Evolutionary conservation across 192 early-diverging fungal species (phyloP).

Genomic region (Haplosporangium gracile): DNA sequence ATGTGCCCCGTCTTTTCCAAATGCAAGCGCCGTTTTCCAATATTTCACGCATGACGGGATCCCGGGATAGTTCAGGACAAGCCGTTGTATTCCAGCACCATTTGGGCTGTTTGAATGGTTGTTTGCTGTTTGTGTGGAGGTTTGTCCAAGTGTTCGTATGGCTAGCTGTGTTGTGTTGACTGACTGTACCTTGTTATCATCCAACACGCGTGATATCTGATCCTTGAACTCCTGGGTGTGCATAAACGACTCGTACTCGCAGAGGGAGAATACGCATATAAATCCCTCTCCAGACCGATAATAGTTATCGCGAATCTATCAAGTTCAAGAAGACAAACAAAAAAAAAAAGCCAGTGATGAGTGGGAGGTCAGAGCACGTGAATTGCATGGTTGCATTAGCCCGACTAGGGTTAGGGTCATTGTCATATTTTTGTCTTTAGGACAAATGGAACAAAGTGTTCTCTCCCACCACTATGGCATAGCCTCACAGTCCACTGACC

Average conservation of each 20-base stretch:
- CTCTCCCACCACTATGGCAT: neutral
- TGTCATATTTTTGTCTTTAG: neutral
- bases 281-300: constrained; percentile 90
- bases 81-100: neutral
- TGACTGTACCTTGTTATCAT: constrained; percentile 74
- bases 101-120: neutral
- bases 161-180: neutral
- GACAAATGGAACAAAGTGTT: neutral
- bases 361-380: neutral
- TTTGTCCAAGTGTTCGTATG: neutral
- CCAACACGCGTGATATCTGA: constrained; percentile 87
- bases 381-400: neutral
- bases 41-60: neutral
- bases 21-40: neutral
- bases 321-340: neutral
- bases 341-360: neutral
- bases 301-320: constrained; percentile 86
- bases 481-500: neutral
- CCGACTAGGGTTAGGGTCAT: neutral
- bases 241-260: constrained; percentile 83
- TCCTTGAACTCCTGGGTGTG: constrained; percentile 89
- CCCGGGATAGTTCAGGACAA: neutral
- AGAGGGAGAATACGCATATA: constrained; percentile 86
- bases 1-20: constrained; percentile 4
- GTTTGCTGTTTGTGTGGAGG: neutral